Percentiles rank a stretch among this genome's conserved stretches.
These are phyloP conservation scores for Aspergillus saccharolyticus DNA, from an alignment of 495 filamentous ascomycete genomes.

Conservation along the genomic window DNA sequence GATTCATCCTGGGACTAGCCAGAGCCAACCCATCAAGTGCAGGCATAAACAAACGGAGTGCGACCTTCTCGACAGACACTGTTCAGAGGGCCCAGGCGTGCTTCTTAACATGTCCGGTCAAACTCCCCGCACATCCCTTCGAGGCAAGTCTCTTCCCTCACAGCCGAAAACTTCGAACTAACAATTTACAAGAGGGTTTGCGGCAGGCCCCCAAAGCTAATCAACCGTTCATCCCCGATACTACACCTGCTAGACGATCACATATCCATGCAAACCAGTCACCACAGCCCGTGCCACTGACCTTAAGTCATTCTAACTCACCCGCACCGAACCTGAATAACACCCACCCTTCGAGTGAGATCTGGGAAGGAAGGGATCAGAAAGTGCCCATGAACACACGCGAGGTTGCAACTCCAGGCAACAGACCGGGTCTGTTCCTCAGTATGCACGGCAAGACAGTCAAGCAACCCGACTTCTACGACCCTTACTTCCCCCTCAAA, in stretches of 20 bases:
- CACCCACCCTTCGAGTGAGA: constrained; percentile 27
- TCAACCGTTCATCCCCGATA: constrained; percentile 46
- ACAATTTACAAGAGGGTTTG: constrained; percentile 37
- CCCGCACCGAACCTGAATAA: constrained; percentile 27
- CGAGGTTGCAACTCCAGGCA: constrained; percentile 42
- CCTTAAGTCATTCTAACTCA: constrained; percentile 27
- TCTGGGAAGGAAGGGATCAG: constrained; percentile 37
- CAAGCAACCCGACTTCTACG: constrained; percentile 38
- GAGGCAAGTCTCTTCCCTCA: constrained; percentile 17
- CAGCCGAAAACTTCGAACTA: constrained; percentile 7
- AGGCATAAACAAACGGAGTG: neutral
- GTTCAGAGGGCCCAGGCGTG: neutral
- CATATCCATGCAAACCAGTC: constrained; percentile 32
- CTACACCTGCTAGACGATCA: constrained; percentile 37
- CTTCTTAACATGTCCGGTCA: constrained; percentile 21
- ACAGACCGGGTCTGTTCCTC: constrained; percentile 34
- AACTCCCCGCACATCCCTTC: constrained; percentile 26
- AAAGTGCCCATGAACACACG: constrained; percentile 39
- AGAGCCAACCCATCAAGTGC: neutral
- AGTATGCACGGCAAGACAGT: constrained; percentile 25
- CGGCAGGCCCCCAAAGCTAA: constrained; percentile 44
- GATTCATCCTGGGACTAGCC: neutral
- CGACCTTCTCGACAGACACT: neutral
- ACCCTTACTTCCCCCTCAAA: constrained; percentile 39
- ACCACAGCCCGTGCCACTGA: constrained; percentile 27